A percentile compares a stretch with the other conserved stretches of the same genome.
Conservation (phyloP, 2,329 filamentous ascomycete species). For the Claviceps fusiformis region DNA sequence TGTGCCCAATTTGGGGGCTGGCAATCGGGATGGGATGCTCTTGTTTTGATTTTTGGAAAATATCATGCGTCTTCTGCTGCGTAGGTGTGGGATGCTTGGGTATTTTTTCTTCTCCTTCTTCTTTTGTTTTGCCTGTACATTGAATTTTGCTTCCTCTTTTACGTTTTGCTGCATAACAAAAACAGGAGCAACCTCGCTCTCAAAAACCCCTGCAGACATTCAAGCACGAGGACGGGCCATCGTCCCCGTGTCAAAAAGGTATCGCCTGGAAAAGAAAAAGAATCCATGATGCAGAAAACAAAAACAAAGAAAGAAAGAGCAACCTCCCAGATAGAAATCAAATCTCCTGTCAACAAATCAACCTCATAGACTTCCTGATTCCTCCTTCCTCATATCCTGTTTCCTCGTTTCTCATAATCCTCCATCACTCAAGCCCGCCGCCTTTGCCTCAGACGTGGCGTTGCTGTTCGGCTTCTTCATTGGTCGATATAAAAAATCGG, state of each 20-base stretch:
- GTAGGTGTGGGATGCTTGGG: neutral
- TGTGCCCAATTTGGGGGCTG: too few species aligned
- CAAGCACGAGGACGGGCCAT: too few species aligned
- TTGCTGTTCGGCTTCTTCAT: neutral
- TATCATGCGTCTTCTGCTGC: neutral
- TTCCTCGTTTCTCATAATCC: slow-evolving; percentile 8
- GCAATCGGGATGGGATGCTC: too few species aligned
- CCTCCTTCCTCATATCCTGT: neutral
- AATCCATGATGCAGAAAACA: too few species aligned
- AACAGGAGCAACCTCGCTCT: neutral
- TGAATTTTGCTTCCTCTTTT: neutral
- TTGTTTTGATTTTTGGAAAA: neutral
- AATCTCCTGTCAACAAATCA: neutral
- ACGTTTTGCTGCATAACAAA: neutral
- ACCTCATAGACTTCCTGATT: neutral
- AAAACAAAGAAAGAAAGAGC: too few species aligned
- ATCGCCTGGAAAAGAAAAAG: too few species aligned
- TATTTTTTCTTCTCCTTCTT: neutral
- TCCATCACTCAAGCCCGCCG: slow-evolving; percentile 17
- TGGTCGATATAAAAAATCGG: neutral
- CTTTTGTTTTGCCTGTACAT: neutral
- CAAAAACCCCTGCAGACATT: too few species aligned
- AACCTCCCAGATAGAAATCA: too few species aligned
- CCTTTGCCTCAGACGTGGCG: slow-evolving; percentile 10
- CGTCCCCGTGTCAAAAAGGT: too few species aligned